phyloP scores from a whole-genome alignment of 2,329 filamentous ascomycete species.

The Exophiala oligosperma region DNA sequence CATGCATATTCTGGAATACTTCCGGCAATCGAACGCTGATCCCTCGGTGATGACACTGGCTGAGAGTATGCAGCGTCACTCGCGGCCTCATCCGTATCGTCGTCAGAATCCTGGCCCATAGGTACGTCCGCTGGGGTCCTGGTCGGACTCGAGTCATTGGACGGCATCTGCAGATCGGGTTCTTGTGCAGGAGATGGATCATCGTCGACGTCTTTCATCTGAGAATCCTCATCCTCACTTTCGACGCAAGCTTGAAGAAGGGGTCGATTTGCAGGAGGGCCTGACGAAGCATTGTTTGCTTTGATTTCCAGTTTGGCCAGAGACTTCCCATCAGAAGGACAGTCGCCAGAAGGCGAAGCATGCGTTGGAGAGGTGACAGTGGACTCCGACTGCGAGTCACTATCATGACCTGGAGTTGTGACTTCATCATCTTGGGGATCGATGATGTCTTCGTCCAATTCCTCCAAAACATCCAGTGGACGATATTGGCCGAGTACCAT shows the following conservation, averaged over 20 bases:
- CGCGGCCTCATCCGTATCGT: background rate
- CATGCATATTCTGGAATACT: background rate
- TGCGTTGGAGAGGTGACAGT: background rate
- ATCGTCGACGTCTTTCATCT: background rate
- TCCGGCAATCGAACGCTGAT: background rate
- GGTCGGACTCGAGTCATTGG: background rate
- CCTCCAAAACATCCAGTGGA: background rate
- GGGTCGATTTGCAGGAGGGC: background rate
- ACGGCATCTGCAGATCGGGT: background rate
- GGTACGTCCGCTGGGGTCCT: background rate
- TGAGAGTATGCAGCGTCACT: background rate
- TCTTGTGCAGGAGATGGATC: background rate
- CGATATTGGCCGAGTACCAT: conserved; percentile 1
- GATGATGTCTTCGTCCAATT: conserved; percentile 4
- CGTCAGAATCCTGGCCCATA: background rate
- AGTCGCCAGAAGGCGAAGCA: background rate
- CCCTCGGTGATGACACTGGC: background rate
- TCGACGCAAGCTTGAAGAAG: background rate
- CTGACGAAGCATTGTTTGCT: background rate
- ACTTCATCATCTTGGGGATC: background rate
- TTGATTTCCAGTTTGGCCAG: background rate
- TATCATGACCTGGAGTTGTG: background rate
- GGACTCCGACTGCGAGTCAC: background rate
- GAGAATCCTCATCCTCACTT: background rate
- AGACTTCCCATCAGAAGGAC: background rate